phyloP scores from a whole-genome alignment of 2,329 filamentous ascomycete genomes.

The Corinectria fuckeliana region DNA sequence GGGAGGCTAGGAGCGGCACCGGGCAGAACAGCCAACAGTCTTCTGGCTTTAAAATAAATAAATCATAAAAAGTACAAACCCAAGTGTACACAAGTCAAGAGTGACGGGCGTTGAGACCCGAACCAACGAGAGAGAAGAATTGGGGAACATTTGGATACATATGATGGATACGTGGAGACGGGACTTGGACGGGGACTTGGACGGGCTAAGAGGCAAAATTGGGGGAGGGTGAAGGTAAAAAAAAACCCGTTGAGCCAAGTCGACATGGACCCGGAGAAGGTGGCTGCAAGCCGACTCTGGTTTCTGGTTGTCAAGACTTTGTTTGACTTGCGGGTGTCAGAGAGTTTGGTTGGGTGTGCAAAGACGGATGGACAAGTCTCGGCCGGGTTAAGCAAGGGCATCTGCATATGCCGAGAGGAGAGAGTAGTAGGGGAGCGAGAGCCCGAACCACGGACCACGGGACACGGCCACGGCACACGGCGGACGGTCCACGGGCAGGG shows the following conservation, averaged over 20 bases:
- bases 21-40: conserved; percentile 23
- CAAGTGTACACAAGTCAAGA: conserved; percentile 24
- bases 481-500: conserved; percentile 16
- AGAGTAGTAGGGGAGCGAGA: conserved; percentile 24
- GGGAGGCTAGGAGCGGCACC: conserved; percentile 40
- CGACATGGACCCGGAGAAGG: conserved; percentile 25
- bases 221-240: conserved; percentile 40
- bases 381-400: conserved; percentile 30
- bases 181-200: conserved; percentile 1
- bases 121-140: conserved; percentile 35
- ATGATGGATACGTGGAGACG: conserved; percentile 26
- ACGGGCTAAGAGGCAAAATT: conserved; percentile 8
- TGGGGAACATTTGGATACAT: too few relatives aligned
- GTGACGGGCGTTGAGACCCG: conserved; percentile 25
- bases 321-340: conserved; percentile 29
- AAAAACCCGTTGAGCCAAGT: conserved; percentile 25
- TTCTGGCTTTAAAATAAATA: conserved; percentile 24
- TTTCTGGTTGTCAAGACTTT: conserved; percentile 32
- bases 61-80: conserved; percentile 19
- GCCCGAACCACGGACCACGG: conserved; percentile 9
- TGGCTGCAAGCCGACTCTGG: conserved; percentile 34
- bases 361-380: conserved; percentile 23
- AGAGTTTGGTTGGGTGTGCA: conserved; percentile 33
- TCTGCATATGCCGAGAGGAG: conserved; percentile 38
- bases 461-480: neutral